Conservation (phyloP, 2,329 filamentous ascomycete genomes). For the Exserohilum rostratum region DNA sequence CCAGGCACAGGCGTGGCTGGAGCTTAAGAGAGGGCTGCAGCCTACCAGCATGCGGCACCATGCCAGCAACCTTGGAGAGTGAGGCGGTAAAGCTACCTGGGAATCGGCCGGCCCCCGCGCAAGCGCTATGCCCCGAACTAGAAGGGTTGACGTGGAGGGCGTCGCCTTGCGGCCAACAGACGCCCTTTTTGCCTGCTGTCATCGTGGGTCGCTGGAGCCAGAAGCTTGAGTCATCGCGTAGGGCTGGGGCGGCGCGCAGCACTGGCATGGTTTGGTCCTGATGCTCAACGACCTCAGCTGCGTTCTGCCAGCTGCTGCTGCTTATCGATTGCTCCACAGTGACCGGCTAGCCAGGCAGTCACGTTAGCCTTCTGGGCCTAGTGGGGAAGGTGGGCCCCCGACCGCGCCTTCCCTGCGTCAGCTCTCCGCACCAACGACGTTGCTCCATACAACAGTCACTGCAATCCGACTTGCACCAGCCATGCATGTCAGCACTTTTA, state of each 20-base stretch:
- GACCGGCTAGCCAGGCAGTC: slow-evolving; percentile 29
- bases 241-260: slow-evolving; percentile 17
- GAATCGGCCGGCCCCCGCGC: slow-evolving; percentile 22
- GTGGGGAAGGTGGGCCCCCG: slow-evolving; percentile 24
- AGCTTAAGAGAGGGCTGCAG: slow-evolving; percentile 25
- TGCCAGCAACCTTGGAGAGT: slow-evolving; percentile 19
- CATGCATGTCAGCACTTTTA: neutral
- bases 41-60: slow-evolving; percentile 27
- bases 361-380: slow-evolving; percentile 20
- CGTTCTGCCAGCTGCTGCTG: slow-evolving; percentile 9
- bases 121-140: slow-evolving; percentile 18
- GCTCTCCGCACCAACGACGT: slow-evolving; percentile 22
- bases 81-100: slow-evolving; percentile 34
- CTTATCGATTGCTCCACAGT: slow-evolving; percentile 29
- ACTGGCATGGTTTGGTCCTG: slow-evolving; percentile 9
- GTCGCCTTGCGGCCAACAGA: slow-evolving; percentile 8
- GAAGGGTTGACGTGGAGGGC: slow-evolving; percentile 9
- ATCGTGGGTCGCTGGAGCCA: neutral
- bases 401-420: slow-evolving; percentile 31
- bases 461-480: neutral
- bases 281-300: slow-evolving; percentile 1
- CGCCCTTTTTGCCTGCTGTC: slow-evolving; percentile 18
- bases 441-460: slow-evolving; percentile 11
- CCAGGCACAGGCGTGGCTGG: slow-evolving; percentile 31
- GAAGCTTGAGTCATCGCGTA: slow-evolving; percentile 18